A percentile compares a stretch with the other conserved stretches of the same genome.
phyloP scores from a whole-genome alignment of 768 basidiomycete genomes.

The Boletus edulis region DNA sequence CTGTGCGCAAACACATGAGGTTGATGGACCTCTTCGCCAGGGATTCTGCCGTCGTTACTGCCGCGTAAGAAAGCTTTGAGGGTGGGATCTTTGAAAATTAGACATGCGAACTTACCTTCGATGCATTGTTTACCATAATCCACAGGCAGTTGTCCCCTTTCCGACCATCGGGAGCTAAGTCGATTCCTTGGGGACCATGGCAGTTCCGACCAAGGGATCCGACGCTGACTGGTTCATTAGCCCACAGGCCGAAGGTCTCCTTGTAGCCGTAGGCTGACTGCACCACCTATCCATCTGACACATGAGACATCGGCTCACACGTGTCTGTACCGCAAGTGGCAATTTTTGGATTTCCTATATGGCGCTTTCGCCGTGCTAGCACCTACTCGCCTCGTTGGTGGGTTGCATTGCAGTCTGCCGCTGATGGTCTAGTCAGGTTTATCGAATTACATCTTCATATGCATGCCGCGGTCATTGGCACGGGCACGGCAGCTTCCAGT shows the following conservation, averaged over 20 bases:
- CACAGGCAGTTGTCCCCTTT: too few relatives aligned
- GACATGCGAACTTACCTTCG: slow-evolving; percentile 3
- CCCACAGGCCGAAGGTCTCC: background rate
- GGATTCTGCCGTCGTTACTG: background rate
- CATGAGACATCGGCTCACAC: background rate
- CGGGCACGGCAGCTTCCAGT: slow-evolving; percentile 5
- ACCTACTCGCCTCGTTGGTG: background rate
- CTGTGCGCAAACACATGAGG: too few relatives aligned
- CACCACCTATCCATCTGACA: background rate
- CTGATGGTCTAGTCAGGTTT: background rate
- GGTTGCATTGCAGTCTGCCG: background rate
- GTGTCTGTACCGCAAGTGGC: background rate
- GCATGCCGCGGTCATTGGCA: background rate
- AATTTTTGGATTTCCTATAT: background rate
- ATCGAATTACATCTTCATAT: slow-evolving; percentile 3
- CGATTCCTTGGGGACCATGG: background rate
- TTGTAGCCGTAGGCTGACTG: background rate
- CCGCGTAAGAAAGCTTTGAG: background rate
- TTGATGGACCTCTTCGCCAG: too few relatives aligned
- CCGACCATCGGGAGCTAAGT: background rate
- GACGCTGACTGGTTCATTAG: background rate
- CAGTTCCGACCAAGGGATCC: background rate
- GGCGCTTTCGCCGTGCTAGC: background rate
- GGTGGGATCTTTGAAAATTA: background rate
- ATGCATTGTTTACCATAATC: background rate